These are phyloP conservation scores for Coprinopsis sp. DNA, from an alignment of 768 basidiomycete species.

Conservation along the genomic window DNA sequence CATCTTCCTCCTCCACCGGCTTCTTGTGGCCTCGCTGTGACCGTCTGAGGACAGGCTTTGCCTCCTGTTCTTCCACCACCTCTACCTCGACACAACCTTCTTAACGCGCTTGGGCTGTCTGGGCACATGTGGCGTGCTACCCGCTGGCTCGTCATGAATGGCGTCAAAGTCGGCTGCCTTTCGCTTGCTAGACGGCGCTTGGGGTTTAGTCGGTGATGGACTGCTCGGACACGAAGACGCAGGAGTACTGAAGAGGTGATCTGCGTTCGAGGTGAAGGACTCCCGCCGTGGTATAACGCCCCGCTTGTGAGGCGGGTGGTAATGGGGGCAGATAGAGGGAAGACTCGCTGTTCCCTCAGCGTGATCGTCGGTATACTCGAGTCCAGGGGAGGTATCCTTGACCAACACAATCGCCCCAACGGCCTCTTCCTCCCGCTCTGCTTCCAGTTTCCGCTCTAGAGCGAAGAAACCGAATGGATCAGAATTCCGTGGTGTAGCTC, in stretches of 20 bases:
- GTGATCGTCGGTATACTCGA: conserved; percentile 4
- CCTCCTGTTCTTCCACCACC: conserved; percentile 5
- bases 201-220: conserved; percentile 34
- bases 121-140: conserved; percentile 11
- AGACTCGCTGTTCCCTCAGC: neutral
- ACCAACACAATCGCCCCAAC: conserved; percentile 21
- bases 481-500: conserved; percentile 22
- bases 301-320: conserved; percentile 32
- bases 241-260: conserved; percentile 31
- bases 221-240: conserved; percentile 28
- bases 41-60: conserved; percentile 4
- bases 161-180: conserved; percentile 14
- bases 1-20: neutral
- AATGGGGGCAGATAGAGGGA: conserved; percentile 10
- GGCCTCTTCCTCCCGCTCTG: conserved; percentile 26
- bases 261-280: conserved; percentile 16
- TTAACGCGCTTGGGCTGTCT: conserved; percentile 4
- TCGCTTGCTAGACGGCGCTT: conserved; percentile 10
- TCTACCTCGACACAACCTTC: conserved; percentile 11
- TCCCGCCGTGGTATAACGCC: conserved; percentile 26
- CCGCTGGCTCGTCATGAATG: conserved; percentile 17
- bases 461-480: conserved; percentile 60
- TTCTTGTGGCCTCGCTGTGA: neutral
- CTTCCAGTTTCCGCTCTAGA: conserved; percentile 47
- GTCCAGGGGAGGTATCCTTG: conserved; percentile 18